Evolutionary conservation across 495 filamentous ascomycete species (phyloP).

Genomic region (Neurospora pannonica): DNA sequence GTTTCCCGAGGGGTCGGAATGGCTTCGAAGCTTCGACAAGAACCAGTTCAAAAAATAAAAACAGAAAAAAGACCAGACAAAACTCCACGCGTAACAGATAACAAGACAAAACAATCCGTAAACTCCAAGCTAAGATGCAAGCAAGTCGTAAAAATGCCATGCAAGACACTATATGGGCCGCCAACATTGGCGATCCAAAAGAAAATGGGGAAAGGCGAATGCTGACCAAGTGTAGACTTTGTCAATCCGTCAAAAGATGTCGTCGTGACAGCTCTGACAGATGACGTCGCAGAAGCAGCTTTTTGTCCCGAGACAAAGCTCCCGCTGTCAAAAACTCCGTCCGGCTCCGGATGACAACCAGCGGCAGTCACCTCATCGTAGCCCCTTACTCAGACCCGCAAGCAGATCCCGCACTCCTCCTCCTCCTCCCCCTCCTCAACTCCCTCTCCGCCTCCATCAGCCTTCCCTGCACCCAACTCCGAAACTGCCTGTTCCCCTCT

Average conservation of each 20-base stretch:
- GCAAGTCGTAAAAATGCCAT: conserved; percentile 1
- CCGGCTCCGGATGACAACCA: background rate
- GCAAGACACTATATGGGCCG: background rate
- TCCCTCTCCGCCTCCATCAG: conserved; percentile 58
- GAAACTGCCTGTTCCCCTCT: conserved; percentile 38
- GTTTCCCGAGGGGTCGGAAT: background rate
- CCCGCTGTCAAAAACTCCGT: background rate
- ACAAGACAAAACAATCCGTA: background rate
- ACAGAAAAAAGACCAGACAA: background rate
- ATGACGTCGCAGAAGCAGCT: background rate
- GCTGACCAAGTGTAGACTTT: background rate
- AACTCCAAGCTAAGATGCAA: conserved; percentile 13
- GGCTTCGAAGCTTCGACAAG: background rate
- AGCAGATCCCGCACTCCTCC: conserved; percentile 22
- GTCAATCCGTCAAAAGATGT: background rate
- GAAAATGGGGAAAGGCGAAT: background rate
- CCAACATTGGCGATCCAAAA: background rate
- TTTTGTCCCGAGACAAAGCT: background rate
- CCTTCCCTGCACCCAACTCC: conserved; percentile 52
- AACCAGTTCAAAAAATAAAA: background rate
- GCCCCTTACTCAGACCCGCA: background rate
- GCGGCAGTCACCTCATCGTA: no score
- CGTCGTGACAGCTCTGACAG: background rate
- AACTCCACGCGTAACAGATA: background rate
- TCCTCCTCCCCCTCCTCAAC: conserved; percentile 37